Conservation (phyloP, 352 stramenopile species). For the Phytopythium kandeliae region DNA sequence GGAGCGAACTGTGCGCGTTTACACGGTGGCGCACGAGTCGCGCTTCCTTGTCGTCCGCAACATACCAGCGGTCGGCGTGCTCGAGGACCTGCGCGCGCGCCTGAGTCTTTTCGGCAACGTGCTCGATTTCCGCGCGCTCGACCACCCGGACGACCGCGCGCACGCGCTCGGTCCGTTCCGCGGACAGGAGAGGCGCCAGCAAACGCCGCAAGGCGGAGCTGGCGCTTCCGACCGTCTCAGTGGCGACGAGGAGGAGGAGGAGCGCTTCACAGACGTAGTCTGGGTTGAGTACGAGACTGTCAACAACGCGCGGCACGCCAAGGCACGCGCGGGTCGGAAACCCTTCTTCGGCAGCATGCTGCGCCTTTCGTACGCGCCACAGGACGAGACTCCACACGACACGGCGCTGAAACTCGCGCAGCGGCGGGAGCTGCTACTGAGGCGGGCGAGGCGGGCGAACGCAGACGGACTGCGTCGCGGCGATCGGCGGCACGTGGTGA, state of each 20-base stretch:
- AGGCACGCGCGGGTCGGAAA: conserved; percentile 45
- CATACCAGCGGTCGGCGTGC: conserved; percentile 47
- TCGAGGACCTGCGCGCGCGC: conserved; percentile 46
- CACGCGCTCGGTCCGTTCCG: conserved; percentile 9
- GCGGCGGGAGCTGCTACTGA: conserved; percentile 46
- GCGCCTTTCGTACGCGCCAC: conserved; percentile 54
- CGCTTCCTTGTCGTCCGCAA: conserved; percentile 58
- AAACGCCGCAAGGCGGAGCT: conserved; percentile 9
- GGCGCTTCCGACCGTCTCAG: not conserved
- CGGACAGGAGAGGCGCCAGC: not conserved
- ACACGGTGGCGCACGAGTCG: conserved; percentile 56
- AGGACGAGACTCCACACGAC: conserved; percentile 51
- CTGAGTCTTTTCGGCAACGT: conserved; percentile 50
- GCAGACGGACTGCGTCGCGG: not conserved
- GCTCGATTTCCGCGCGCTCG: conserved; percentile 40
- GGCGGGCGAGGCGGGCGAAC: conserved; percentile 14
- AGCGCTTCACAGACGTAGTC: conserved; percentile 49
- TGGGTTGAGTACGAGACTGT: conserved; percentile 76
- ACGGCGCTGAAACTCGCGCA: conserved; percentile 57
- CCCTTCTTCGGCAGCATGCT: conserved; percentile 63
- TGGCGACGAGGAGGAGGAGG: conserved; percentile 7
- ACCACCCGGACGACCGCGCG: conserved; percentile 38
- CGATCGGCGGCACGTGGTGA: not conserved
- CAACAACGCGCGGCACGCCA: conserved; percentile 69
- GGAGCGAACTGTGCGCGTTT: conserved; percentile 32